Percentiles rank a stretch among this genome's conserved stretches.
These are phyloP conservation scores for Chytriomyces sp. DNA, from an alignment of 192 early-diverging fungal species.

Conservation along the genomic window DNA sequence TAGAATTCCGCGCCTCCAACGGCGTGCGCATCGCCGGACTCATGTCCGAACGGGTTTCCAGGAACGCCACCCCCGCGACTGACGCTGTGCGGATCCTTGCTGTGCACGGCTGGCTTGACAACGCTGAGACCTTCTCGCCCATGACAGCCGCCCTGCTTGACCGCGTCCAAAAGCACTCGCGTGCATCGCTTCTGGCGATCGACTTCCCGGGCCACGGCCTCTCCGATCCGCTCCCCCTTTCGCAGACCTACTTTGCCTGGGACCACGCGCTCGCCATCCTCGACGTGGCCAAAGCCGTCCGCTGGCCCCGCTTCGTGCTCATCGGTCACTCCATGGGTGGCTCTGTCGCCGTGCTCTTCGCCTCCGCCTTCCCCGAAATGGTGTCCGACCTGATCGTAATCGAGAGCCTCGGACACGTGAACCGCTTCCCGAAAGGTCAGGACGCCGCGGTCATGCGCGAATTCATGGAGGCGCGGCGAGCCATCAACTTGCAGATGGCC, in stretches of 20 bases:
- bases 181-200: slow-evolving; percentile 21
- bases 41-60: neutral
- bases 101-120: slow-evolving; percentile 37
- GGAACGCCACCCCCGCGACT: neutral
- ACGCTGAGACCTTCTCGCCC: slow-evolving; percentile 30
- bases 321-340: slow-evolving; percentile 45
- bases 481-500: slow-evolving; percentile 24
- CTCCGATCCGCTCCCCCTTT: slow-evolving; percentile 10
- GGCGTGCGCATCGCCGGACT: neutral
- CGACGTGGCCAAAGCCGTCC: slow-evolving; percentile 32
- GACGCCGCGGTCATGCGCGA: slow-evolving; percentile 24
- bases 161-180: neutral
- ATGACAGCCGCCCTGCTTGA: slow-evolving; percentile 23
- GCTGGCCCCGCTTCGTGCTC: slow-evolving; percentile 30
- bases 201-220: slow-evolving; percentile 47
- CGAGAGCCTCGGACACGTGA: slow-evolving; percentile 43
- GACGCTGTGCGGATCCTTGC: slow-evolving; percentile 5
- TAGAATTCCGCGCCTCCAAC: neutral
- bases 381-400: slow-evolving; percentile 36
- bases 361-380: slow-evolving; percentile 36
- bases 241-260: slow-evolving; percentile 41
- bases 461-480: slow-evolving; percentile 5
- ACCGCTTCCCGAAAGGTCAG: slow-evolving; percentile 22
- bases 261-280: slow-evolving; percentile 31
- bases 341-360: slow-evolving; percentile 34